A percentile compares a stretch with the other conserved stretches of the same genome.
Evolutionary conservation across 495 filamentous ascomycete genomes (phyloP).

Genomic region (Haplographium delicatum): DNA sequence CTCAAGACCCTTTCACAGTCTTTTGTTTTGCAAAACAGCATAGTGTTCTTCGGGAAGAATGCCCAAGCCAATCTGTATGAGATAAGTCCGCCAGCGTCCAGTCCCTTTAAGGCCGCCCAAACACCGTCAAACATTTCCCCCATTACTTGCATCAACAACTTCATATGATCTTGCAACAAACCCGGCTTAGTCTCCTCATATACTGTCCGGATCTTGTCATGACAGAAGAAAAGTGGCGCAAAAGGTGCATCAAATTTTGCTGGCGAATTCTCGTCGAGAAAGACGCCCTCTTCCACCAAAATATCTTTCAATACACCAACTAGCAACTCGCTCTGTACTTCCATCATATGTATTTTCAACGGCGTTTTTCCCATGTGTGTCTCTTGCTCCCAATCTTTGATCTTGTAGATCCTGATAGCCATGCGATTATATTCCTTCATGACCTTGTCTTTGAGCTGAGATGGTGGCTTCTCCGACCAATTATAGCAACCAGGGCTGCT

Average conservation of each 20-base stretch:
- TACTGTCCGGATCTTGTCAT: slow-evolving; percentile 29
- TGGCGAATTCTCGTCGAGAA: slow-evolving; percentile 29
- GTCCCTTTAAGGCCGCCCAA: slow-evolving; percentile 24
- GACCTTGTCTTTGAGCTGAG: slow-evolving; percentile 30
- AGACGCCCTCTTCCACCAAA: slow-evolving; percentile 28
- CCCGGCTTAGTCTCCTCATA: slow-evolving; percentile 11
- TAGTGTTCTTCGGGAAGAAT: slow-evolving; percentile 29
- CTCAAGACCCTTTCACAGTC: slow-evolving; percentile 32
- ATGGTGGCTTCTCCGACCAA: slow-evolving; percentile 37
- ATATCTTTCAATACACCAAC: slow-evolving; percentile 30
- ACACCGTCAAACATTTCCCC: slow-evolving; percentile 34
- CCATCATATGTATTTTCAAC: slow-evolving; percentile 31
- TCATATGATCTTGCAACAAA: slow-evolving; percentile 27
- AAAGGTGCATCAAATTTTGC: slow-evolving; percentile 32
- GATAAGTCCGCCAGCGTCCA: slow-evolving; percentile 24
- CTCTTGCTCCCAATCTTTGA: slow-evolving; percentile 31
- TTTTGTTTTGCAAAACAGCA: slow-evolving; percentile 26
- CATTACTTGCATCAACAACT: slow-evolving; percentile 30
- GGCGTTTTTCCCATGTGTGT: slow-evolving; percentile 29
- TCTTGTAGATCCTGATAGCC: slow-evolving; percentile 37
- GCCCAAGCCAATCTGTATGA: slow-evolving; percentile 34
- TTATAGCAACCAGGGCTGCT: slow-evolving; percentile 21
- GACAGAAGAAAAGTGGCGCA: slow-evolving; percentile 32
- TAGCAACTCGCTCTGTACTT: slow-evolving; percentile 33
- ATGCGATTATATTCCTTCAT: slow-evolving; percentile 32